phyloP scores from a whole-genome alignment of 495 filamentous ascomycete species.

The Penicillium coffeae region DNA sequence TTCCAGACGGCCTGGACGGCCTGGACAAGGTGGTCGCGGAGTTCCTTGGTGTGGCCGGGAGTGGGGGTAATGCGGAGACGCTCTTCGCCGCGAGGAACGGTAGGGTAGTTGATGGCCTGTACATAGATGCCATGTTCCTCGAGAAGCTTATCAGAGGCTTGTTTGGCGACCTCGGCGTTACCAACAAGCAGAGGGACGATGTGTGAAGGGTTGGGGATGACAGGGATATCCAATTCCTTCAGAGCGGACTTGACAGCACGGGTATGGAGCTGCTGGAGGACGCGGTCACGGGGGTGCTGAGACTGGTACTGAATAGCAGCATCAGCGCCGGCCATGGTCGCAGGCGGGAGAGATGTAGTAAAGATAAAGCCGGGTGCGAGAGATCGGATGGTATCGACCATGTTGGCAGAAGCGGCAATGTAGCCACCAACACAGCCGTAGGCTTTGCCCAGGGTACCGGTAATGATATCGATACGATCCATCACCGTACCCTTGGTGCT shows the following conservation, averaged over 20 bases:
- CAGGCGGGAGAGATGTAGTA: conserved; percentile 92
- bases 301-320: conserved; percentile 92
- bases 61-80: conserved; percentile 93
- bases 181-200: conserved; percentile 94
- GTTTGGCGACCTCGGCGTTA: conserved; percentile 87
- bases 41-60: conserved; percentile 79
- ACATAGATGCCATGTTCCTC: conserved; percentile 91
- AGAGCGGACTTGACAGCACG: conserved; percentile 82
- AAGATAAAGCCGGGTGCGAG: conserved; percentile 98
- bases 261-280: conserved; percentile 92
- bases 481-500: conserved; percentile 73
- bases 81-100: conserved; percentile 93
- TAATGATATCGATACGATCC: conserved; percentile 97
- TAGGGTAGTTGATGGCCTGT: conserved; percentile 98
- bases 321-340: conserved; percentile 92
- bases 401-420: conserved; percentile 81
- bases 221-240: conserved; percentile 78
- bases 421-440: conserved; percentile 98
- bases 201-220: conserved; percentile 95
- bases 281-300: conserved; percentile 71
- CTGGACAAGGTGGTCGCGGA: conserved; percentile 77
- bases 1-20: conserved; percentile 86
- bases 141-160: conserved; percentile 82
- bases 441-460: conserved; percentile 93
- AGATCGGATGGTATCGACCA: conserved; percentile 94